A percentile compares a stretch with the other conserved stretches of the same genome.
phyloP scores from a whole-genome alignment of 1,284 basidiomycete genomes.

The Fomitopsis schrenkii region DNA sequence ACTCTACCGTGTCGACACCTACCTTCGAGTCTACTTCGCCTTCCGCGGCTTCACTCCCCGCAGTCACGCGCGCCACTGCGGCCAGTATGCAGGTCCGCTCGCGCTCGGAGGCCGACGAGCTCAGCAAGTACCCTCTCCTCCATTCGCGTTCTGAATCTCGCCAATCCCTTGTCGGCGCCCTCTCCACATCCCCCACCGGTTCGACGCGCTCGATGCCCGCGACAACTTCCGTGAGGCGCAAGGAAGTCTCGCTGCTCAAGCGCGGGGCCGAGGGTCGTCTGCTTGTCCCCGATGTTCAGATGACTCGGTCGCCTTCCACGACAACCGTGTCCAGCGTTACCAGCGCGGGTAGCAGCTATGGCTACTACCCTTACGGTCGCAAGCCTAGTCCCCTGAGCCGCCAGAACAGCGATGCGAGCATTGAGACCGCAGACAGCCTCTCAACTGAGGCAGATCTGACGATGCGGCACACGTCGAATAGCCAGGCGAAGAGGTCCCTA shows the following conservation, averaged over 20 bases:
- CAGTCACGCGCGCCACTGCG: constrained; percentile 11
- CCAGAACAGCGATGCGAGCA: constrained; percentile 29
- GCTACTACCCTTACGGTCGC: constrained; percentile 15
- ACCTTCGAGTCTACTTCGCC: constrained; percentile 22
- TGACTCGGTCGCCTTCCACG: constrained; percentile 32
- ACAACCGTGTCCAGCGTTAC: constrained; percentile 20
- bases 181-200: constrained; percentile 30
- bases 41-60: constrained; percentile 11
- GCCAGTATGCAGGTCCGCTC: constrained; percentile 17
- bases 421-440: constrained; percentile 3
- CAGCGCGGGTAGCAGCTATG: constrained; percentile 19
- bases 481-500: constrained; percentile 16
- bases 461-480: constrained; percentile 12
- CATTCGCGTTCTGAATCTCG: constrained; percentile 48
- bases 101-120: constrained; percentile 34
- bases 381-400: constrained; percentile 39
- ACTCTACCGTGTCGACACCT: constrained; percentile 37
- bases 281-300: constrained; percentile 60
- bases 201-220: constrained; percentile 27
- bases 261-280: constrained; percentile 59
- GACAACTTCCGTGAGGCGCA: constrained; percentile 10
- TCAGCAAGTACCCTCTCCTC: constrained; percentile 51
- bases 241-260: constrained; percentile 49
- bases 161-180: constrained; percentile 30
- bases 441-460: constrained; percentile 21